Base-by-base conservation (phyloP, 1,139 yeast species). In the Candida sp. region DNA sequence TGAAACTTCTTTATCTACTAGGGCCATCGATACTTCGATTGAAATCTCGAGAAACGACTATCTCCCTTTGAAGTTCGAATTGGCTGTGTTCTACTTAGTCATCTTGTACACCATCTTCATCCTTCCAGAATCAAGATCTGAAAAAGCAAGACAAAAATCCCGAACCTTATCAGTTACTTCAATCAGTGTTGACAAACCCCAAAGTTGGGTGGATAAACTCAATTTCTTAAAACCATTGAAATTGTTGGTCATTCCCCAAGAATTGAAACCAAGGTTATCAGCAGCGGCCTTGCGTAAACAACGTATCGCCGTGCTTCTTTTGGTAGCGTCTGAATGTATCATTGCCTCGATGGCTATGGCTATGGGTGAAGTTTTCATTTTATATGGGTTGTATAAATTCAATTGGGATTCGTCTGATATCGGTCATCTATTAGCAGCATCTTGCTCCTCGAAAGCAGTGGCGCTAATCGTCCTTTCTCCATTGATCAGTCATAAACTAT, bases 41-140 rank as follows among this genome's bases (percentile, higher is more conserved):
- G 32, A 22, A 2, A 48, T 60, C 22, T 33, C 49, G 4, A 41
- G 36, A 9, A 38, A 41, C 19, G 75, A 70, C 36, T 61, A 57
- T 42, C 43, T 54, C 3, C 71, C 75, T 1, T 53, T 67, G 39
- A 57, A 59, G 34, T 55, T 68, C 38, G 74, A 71, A 46, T 44
- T 69, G 21, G 35, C 45, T 2, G 36, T 51, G 5, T 43, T 66
- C 6, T 55, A 59, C n/a, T 33, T 73, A 0, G 52, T 60, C 4
- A 43, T 62, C 4, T 4, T 73, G 1, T 55, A 76, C 38, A 53
- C 71, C 1, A 15, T 66, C 1, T 53, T 75, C 32, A 57, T 76
- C 4, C 54, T 84, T 11, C 83, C 84, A 0, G 91, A 85, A 56
- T 81, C 88, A 3, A 68, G 85, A 46, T 68, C 79, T n/a, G 54